Conservation (phyloP, 305 asterid genomes). For the Fraxinus ornus region DNA sequence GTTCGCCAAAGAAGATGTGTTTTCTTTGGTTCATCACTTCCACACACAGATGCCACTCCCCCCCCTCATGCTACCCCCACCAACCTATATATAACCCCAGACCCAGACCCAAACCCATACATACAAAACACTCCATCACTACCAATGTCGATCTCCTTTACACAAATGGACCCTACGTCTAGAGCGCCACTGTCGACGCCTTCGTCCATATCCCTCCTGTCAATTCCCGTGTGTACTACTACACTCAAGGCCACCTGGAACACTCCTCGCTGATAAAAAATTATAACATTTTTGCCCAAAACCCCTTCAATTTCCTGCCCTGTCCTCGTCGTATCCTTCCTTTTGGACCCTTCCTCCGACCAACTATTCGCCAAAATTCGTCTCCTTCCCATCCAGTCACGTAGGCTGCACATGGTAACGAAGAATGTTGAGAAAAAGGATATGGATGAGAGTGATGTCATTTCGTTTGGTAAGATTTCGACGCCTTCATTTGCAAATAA, state of each 20-base stretch:
- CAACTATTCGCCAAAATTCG: slow-evolving; percentile 30
- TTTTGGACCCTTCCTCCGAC: slow-evolving; percentile 38
- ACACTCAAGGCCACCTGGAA: slow-evolving; percentile 61
- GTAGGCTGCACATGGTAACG: not conserved
- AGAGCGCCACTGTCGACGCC: slow-evolving; percentile 51
- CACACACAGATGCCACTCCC: not conserved
- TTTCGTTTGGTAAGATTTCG: slow-evolving; percentile 40
- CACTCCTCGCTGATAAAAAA: slow-evolving; percentile 13
- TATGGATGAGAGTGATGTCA: slow-evolving; percentile 26
- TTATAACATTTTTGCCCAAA: not conserved
- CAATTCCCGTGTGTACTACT: slow-evolving; percentile 51
- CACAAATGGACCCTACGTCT: slow-evolving; percentile 37
- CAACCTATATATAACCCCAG: not conserved
- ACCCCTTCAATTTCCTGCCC: slow-evolving; percentile 28
- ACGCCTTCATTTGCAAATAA: slow-evolving; percentile 64
- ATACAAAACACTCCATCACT: slow-evolving; percentile 4
- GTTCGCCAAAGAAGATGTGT: too few species aligned
- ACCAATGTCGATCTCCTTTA: slow-evolving; percentile 22
- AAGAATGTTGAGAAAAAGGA: not conserved
- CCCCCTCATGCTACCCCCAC: not conserved
- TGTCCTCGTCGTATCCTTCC: slow-evolving; percentile 38
- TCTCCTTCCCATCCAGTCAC: slow-evolving; percentile 29
- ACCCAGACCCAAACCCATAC: not conserved
- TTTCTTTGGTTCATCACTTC: not conserved
- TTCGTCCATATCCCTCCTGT: slow-evolving; percentile 31